phyloP scores from a whole-genome alignment of 768 basidiomycete genomes.

The Saitozyma podzolica region DNA sequence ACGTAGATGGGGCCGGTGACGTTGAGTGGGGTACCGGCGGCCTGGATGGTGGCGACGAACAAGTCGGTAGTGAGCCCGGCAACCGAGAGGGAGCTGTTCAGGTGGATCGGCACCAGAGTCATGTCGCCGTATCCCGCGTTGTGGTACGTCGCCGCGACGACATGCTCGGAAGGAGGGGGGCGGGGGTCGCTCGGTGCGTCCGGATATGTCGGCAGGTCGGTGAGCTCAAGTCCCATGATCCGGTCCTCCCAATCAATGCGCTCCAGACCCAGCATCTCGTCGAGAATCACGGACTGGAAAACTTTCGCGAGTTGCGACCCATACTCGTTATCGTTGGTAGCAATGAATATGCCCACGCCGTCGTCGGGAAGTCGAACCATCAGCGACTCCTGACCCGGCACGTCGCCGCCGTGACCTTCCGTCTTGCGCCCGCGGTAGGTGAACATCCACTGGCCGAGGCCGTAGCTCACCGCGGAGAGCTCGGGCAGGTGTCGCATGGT shows the following conservation, averaged over 20 bases:
- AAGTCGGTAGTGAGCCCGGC: neutral
- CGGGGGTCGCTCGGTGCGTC: slow-evolving; percentile 2
- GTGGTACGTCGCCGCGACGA: slow-evolving; percentile 8
- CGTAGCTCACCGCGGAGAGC: slow-evolving; percentile 28
- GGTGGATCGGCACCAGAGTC: slow-evolving; percentile 10
- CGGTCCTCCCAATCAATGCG: slow-evolving; percentile 28
- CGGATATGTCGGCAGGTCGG: neutral
- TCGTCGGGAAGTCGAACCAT: slow-evolving; percentile 33
- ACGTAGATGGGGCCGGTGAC: slow-evolving; percentile 16
- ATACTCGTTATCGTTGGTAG: slow-evolving; percentile 30
- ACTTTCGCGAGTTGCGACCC: neutral
- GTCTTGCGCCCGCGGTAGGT: slow-evolving; percentile 34
- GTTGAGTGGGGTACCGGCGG: slow-evolving; percentile 3
- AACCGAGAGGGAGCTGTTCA: neutral
- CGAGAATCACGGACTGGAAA: slow-evolving; percentile 12
- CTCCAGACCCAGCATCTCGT: slow-evolving; percentile 17
- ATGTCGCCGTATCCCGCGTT: slow-evolving; percentile 16
- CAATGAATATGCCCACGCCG: slow-evolving; percentile 32
- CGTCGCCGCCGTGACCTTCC: slow-evolving; percentile 31
- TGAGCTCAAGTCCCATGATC: neutral
- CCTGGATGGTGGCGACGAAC: neutral
- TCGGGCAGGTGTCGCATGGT: slow-evolving; percentile 7
- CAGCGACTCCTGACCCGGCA: slow-evolving; percentile 37
- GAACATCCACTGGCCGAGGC: slow-evolving; percentile 28
- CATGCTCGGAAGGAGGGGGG: neutral